Evolutionary conservation across 2,329 filamentous ascomycete species (phyloP), one percentile per base, ranked within the genome.

Genomic region (Paraphaeosphaeria minitans): DNA sequence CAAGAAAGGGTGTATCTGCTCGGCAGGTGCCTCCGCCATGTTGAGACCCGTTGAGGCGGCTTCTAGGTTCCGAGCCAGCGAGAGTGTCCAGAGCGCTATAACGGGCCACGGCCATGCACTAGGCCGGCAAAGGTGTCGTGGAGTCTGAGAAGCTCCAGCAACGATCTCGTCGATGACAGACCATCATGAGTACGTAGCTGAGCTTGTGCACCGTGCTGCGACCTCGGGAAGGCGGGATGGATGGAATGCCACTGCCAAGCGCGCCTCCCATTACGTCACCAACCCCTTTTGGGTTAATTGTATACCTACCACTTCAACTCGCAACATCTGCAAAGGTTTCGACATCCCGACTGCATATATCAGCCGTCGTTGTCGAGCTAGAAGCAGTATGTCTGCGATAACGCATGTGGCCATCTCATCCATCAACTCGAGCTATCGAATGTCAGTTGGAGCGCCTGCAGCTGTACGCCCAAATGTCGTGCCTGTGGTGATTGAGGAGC

Each of bases 1-100:
- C 16, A 76, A 63, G 22, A 67, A 65, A 42, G 68, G 67, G 54
- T 70, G 66, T 39, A 75, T 66, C 58, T 69, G 70, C 42, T 71
- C 67, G 49, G 61, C 49, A 59, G 66, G 58, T 56, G 66, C 60
- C 60, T 58, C 63, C 29, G 71, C 70, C 72, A 76, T 76, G 27
- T 39, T 55, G 49, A 19, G 8, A 45, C 29, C n/a, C 29, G 37
- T 39, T 2, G 16, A 9, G 12, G 31, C 12, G 16, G 29, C 24
- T 42, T 33, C 39, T 33, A 41, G 42, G 27, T 49, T 21, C 37
- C 47, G 41, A 45, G 53, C 35, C 41, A 35, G 21, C 37, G 39
- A 39, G 46, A 51, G 19, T 22, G 53, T 29, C 29, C 37, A 37
- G 37, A 31, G 24, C 41, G 50, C 37, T 47, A 31, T 52, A 39